Base-by-base conservation (phyloP, 306 rosid genomes). In the Boehmeria nivea region DNA sequence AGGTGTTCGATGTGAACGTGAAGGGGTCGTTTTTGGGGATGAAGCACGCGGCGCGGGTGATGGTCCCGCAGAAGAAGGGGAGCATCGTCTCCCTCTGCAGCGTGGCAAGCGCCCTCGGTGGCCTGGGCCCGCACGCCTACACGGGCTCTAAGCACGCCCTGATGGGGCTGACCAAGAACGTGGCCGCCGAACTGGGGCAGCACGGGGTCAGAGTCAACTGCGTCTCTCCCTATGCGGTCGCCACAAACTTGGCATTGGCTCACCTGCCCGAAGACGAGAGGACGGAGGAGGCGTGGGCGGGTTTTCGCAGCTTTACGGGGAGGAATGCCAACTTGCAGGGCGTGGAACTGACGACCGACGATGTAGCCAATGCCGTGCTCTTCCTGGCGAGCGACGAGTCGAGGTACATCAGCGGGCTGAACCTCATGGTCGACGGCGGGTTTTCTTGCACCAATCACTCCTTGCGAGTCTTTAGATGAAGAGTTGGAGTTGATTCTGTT, bases 1-100 rank as follows among this genome's bases (percentile, higher is more conserved):
- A 74, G 67, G 86, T 90, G n/a, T 84, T 84, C 19, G 68, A 67
- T 23, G 50, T 86, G 20, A 90, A 90, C 14, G 88, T 72, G 34
- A 90, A 84, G 57, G 98, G 91, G 59, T 90, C 82, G 8, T 86
- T 86, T 66, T 80, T 76, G 15, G 98, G 98, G 8, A 86, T 86
- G 85, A 86, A 90, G 34, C 85, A 83, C 12, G 95, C 94, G 3
- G 81, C 97, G 17, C 19, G 87, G 31, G 54, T 66, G 13, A 80
- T 90, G 87, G 79, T 90, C 33, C 94, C 95, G 0, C 22, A 15
- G 26, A 90, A 78, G 63, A 78, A 56, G 45, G 97, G 97, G n/a
- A 77, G 94, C 38, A 84, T 90, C 21, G 52, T 90, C 68, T 90
- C 97, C 38, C 16, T 84, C 9, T 39, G 55, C 26, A 86, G 97